Conservation (phyloP, 306 rosid species). For the Gastrolobium bilobum region DNA sequence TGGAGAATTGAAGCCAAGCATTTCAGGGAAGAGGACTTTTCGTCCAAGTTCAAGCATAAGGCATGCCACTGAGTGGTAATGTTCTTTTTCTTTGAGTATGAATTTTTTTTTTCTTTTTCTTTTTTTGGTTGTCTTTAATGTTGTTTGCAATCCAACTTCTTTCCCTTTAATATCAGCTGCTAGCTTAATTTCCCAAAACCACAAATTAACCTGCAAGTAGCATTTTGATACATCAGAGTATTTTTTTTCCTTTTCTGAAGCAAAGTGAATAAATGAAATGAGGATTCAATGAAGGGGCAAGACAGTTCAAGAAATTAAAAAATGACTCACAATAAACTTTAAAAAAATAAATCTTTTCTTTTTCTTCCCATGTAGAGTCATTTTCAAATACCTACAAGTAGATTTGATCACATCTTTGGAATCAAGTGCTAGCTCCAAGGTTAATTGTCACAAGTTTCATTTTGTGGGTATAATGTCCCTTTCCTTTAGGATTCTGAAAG, state of each 20-base stretch:
- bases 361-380: conserved; percentile 6
- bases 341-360: neutral
- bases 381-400: conserved; percentile 30
- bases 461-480: conserved; percentile 43
- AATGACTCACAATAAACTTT: conserved; percentile 23
- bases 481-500: conserved; percentile 46
- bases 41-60: conserved; percentile 90
- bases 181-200: neutral
- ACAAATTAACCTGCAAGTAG: neutral
- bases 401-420: conserved; percentile 43
- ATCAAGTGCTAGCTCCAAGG: conserved; percentile 17
- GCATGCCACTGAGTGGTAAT: conserved; percentile 98
- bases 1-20: conserved; percentile 94
- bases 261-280: conserved; percentile 20
- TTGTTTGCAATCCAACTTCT: conserved; percentile 11
- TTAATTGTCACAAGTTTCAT: conserved; percentile 36
- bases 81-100: conserved; percentile 18
- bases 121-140: conserved; percentile 25
- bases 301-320: conserved; percentile 30
- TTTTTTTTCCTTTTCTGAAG: conserved; percentile 3
- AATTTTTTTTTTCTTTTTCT: neutral
- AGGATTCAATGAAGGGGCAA: conserved; percentile 21
- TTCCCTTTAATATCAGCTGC: conserved; percentile 5
- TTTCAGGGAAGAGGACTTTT: conserved; percentile 90
- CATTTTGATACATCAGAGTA: neutral